Base-by-base conservation (phyloP, 768 basidiomycete genomes). In the Calocera viscosa region DNA sequence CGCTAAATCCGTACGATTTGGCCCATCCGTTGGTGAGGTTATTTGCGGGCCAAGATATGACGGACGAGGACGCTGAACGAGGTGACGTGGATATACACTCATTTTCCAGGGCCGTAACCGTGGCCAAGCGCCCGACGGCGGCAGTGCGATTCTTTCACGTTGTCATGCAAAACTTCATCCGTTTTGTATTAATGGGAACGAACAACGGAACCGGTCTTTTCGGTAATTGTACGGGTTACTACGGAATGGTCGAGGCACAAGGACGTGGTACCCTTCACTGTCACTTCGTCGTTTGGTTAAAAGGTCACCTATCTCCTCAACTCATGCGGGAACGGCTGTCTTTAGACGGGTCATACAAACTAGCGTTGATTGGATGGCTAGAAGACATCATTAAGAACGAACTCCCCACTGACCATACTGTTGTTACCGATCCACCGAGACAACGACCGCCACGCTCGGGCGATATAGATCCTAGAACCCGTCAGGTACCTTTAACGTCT, bases 1-100 rank as follows among this genome's bases (percentile, higher is more conserved):
- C 81, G 0, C 75, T 81, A 2, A 82, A 82, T 72, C 81, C 81
- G n/a, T 75, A 76, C 17, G 79, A 80, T 66, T 69, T 78, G 0
- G 75, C 78, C 34, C 80, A 78, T 70, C 80, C 80, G 0, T 1
- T 82, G 1, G 74, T 83, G 0, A 75, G 76, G 34, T 75, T 81
- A 63, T 63, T 82, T 0, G 73, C 74, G 0, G 80, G 81, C 0
- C 26, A 38, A 5, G n/a, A 1, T 74, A 80, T 0, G 76, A 79
- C 7, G 73, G 80, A 66, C 49, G 80, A 7, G 35, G 66, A 75
- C 11, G 26, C 53, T 60, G 40, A 77, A 0, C 5, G 73, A 0
- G 66, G 71, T 0, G 71, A 73, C 0, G 41, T 80, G 0, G 69
- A 77, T 0, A 74, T 77, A 0, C 67, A 74, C 1, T 76, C 71